These are phyloP conservation scores for Baorangia bicolor DNA, from an alignment of 768 basidiomycete genomes.

Conservation along the genomic window DNA sequence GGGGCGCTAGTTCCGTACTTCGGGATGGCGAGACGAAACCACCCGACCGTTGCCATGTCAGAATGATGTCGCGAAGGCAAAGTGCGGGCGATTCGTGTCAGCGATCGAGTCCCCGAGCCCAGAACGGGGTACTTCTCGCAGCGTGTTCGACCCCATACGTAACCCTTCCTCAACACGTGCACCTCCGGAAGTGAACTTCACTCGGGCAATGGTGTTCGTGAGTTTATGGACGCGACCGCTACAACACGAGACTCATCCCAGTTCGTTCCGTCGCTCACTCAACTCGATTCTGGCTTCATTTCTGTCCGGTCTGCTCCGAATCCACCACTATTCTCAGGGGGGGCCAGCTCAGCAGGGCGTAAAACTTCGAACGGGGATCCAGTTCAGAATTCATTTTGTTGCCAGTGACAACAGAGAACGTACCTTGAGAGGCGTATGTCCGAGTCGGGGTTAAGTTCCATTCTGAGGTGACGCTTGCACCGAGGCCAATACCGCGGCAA, in stretches of 20 bases:
- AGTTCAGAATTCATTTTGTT: slow-evolving; percentile 25
- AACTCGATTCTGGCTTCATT: slow-evolving; percentile 5
- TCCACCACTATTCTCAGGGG: neutral
- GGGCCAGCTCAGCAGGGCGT: slow-evolving; percentile 1
- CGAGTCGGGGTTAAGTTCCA: neutral
- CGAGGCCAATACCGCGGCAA: slow-evolving; percentile 17
- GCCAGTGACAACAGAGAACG: slow-evolving; percentile 24
- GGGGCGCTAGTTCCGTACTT: slow-evolving; percentile 10
- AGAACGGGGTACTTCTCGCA: slow-evolving; percentile 23
- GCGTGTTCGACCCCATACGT: slow-evolving; percentile 26
- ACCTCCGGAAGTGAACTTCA: slow-evolving; percentile 23
- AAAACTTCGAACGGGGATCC: slow-evolving; percentile 20
- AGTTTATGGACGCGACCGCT: slow-evolving; percentile 12
- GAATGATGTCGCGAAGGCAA: slow-evolving; percentile 13
- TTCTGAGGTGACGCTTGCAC: slow-evolving; percentile 6
- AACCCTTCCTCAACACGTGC: slow-evolving; percentile 27
- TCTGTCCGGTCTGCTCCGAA: slow-evolving; percentile 13
- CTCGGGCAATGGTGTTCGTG: slow-evolving; percentile 13
- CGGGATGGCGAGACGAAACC: slow-evolving; percentile 4
- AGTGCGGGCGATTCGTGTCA: slow-evolving; percentile 23
- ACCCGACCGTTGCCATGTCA: slow-evolving; percentile 26
- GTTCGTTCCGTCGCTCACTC: slow-evolving; percentile 10
- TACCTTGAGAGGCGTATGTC: slow-evolving; percentile 12
- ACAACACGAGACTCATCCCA: slow-evolving; percentile 18
- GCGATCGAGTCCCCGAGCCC: slow-evolving; percentile 28